Base-by-base conservation (phyloP, 2,329 filamentous ascomycete species). In the Bipolaris zeicola region DNA sequence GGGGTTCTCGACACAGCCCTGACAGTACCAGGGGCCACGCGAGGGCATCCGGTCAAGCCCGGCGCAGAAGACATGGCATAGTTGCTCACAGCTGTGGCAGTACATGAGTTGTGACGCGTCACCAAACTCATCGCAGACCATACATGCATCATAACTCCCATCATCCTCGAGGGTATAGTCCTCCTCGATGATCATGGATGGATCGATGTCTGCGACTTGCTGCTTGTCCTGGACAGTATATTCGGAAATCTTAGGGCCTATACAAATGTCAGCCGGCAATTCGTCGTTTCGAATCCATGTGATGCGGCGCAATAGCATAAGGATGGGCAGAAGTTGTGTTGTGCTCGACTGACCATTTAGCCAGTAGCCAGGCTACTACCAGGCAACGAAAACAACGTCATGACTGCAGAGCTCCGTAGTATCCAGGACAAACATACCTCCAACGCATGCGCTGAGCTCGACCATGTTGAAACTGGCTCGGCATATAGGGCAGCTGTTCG, bases 401-500 rank as follows among this genome's bases (percentile, higher is more conserved):
- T 53, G 55, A 59, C 60, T 63, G 54, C 60, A 65, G 44, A 54
- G 44, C 28, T 57, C 57, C 49, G 41, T 58, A 48, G 48, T 34
- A 55, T 64, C 64, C 58, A 57, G 53, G 60, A 56, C 60, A 68
- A 52, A 71, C 69, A 67, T 85, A 95, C 92, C 91, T 82, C 91
- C 90, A 70, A 92, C 79, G 65, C 84, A 86, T 71, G 90, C 87
- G 76, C 89, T 89, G 60, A 99, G 87, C 74, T 95, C 87, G 64
- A 99, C 93, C 68, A 89, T 80, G 77, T 98, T 94, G 81, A 99
- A 98, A 62, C 85, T 87, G 69, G 91, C 90, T 66, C 95, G 90
- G 79, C 95, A 99, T 76, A 99, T 96, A 43, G 95, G 95, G 77
- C 95, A 99, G 74, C 93, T 97, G 78, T 98, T 99, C 62, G 95